A percentile compares a stretch with the other conserved stretches of the same genome.
phyloP scores from a whole-genome alignment of 1,284 basidiomycete species.

The Agroathelia rolfsii region DNA sequence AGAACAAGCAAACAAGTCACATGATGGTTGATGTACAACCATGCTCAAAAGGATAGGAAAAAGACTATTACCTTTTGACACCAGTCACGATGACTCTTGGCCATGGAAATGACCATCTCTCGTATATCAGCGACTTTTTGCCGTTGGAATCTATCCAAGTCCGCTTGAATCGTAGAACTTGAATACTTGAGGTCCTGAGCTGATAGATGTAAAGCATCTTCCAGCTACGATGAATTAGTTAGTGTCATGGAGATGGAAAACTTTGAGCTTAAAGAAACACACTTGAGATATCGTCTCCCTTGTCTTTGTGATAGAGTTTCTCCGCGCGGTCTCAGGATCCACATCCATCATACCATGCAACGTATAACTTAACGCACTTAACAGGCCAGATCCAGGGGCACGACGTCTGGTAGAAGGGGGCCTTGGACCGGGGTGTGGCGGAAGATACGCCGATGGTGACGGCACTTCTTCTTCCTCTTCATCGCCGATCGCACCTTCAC shows the following conservation, averaged over 20 bases:
- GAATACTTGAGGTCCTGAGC: constrained; percentile 94
- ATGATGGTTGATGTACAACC: constrained; percentile 6
- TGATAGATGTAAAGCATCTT: constrained; percentile 83
- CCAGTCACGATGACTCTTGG: constrained; percentile 88
- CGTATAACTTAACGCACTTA: constrained; percentile 91
- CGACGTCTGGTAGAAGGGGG: constrained; percentile 43
- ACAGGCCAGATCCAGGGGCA: constrained; percentile 74
- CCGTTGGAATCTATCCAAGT: constrained; percentile 95
- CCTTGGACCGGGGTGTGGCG: constrained; percentile 67
- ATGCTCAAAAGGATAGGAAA: constrained; percentile 6
- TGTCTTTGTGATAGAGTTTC: constrained; percentile 90
- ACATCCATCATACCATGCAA: constrained; percentile 98
- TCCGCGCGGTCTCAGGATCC: constrained; percentile 90
- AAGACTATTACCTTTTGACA: constrained; percentile 69
- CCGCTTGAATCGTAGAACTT: constrained; percentile 92
- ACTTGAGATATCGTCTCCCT: constrained; percentile 91
- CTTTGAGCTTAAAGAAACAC: constrained; percentile 16
- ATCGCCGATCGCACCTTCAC: constrained; percentile 16
- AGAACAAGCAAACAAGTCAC: constrained; percentile 9
- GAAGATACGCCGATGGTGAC: constrained; percentile 39
- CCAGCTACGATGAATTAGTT: constrained; percentile 46
- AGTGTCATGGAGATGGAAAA: constrained; percentile 9
- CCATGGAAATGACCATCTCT: constrained; percentile 87
- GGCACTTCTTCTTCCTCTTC: constrained; percentile 16
- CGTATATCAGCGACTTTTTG: constrained; percentile 96